Conservation (phyloP, 2,329 filamentous ascomycete species). For the Epicoccum sorghinum region DNA sequence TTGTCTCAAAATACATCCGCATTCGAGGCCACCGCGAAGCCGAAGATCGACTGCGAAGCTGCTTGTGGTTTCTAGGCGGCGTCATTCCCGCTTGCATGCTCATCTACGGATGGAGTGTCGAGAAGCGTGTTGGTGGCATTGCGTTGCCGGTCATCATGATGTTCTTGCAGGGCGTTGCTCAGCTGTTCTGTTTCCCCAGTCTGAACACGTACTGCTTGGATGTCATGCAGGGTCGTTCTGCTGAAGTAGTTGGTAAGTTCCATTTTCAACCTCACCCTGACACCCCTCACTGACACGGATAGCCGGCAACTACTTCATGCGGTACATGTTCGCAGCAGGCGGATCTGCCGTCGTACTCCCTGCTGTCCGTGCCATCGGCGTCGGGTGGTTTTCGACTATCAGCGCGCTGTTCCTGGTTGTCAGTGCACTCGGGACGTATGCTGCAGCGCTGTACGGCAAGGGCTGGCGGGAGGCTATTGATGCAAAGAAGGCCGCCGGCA, state of each 20-base stretch:
- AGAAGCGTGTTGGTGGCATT: constrained; percentile 61
- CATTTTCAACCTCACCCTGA: not conserved
- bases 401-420: constrained; percentile 62
- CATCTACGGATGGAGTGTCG: constrained; percentile 70
- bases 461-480: constrained; percentile 63
- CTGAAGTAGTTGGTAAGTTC: constrained; percentile 67
- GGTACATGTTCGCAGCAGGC: constrained; percentile 75
- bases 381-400: constrained; percentile 82
- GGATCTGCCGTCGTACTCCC: constrained; percentile 76
- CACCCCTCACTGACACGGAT: constrained; percentile 11
- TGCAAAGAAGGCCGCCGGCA: constrained; percentile 51
- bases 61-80: constrained; percentile 61
- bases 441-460: constrained; percentile 58
- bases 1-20: constrained; percentile 68
- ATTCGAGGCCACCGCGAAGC: constrained; percentile 67
- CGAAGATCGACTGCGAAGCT: constrained; percentile 68
- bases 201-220: constrained; percentile 84
- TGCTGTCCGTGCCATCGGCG: constrained; percentile 73
- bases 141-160: constrained; percentile 72
- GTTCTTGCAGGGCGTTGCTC: constrained; percentile 75
- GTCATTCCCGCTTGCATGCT: constrained; percentile 69
- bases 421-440: constrained; percentile 54
- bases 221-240: constrained; percentile 73
- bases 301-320: constrained; percentile 78
- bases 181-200: constrained; percentile 76